Evolutionary conservation across 225 moss, liverwort and hornwort species (phyloP).

Genomic region (Bryoerythrophyllum caledonicum): DNA sequence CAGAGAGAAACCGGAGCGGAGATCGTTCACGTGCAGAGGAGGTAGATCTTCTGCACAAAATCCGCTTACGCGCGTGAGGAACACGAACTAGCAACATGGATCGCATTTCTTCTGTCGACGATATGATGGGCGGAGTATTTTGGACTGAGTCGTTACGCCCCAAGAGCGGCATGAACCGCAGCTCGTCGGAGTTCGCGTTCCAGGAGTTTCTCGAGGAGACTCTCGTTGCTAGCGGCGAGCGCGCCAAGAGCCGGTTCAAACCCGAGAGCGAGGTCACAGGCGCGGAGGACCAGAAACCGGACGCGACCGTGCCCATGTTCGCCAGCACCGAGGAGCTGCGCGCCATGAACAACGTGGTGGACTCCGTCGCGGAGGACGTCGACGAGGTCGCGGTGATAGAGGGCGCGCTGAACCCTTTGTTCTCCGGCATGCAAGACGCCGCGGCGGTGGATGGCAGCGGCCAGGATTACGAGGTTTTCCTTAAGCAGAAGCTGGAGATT

Average conservation of each 20-base stretch:
- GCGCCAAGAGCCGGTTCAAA: constrained; percentile 34
- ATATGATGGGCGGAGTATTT: constrained; percentile 44
- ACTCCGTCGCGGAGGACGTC: constrained; percentile 23
- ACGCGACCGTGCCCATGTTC: constrained; percentile 32
- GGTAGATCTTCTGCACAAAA: neutral
- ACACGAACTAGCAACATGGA: constrained; percentile 20
- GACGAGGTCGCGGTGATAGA: constrained; percentile 54
- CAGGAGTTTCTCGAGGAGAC: constrained; percentile 77
- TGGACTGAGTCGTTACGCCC: constrained; percentile 32
- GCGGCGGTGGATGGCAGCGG: constrained; percentile 29
- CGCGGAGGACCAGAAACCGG: neutral
- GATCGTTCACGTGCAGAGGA: neutral
- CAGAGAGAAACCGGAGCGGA: constrained; percentile 38
- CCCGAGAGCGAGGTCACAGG: neutral
- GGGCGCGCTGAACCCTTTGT: constrained; percentile 76
- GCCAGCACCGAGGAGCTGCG: constrained; percentile 58
- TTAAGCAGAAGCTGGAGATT: constrained; percentile 66
- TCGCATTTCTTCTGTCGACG: constrained; percentile 45
- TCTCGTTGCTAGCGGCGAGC: constrained; percentile 15
- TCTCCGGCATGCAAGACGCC: constrained; percentile 63
- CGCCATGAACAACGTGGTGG: constrained; percentile 50
- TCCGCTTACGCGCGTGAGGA: too few relatives aligned
- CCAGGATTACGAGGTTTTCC: constrained; percentile 49
- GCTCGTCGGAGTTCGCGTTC: constrained; percentile 82
- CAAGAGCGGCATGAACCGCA: constrained; percentile 60